Percentiles rank a stretch among this genome's conserved stretches.
phyloP scores from a whole-genome alignment of 768 basidiomycete genomes.

The Boletus edulis region DNA sequence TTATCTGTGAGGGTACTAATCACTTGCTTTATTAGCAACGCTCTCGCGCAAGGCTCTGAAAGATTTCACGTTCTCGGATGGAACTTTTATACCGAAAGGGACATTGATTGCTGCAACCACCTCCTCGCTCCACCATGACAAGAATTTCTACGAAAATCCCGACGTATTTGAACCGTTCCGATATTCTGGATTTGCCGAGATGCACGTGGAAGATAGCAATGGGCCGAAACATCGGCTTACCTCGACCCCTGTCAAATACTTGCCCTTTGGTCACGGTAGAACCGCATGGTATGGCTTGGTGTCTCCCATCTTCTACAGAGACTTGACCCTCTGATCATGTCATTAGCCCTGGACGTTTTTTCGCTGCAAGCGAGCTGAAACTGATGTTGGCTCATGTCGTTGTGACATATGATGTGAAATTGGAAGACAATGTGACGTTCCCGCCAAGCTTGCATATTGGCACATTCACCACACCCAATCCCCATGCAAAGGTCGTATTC shows the following conservation, averaged over 20 bases:
- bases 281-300: not conserved
- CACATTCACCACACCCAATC: not conserved
- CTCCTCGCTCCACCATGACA: not conserved
- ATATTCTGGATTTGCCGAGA: not conserved
- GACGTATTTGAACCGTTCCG: not conserved
- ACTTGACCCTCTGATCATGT: not conserved
- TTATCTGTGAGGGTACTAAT: not conserved
- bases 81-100: not conserved
- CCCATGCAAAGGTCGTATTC: slow-evolving; percentile 9
- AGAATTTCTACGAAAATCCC: not conserved
- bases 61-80: not conserved
- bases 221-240: not conserved
- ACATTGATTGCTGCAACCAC: not conserved
- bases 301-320: too few relatives aligned
- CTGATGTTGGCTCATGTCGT: slow-evolving; percentile 45
- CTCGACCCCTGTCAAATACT: not conserved
- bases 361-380: slow-evolving; percentile 44
- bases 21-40: not conserved
- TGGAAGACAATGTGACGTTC: not conserved
- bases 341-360: slow-evolving; percentile 36
- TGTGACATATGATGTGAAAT: slow-evolving; percentile 22
- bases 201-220: not conserved
- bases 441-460: not conserved
- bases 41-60: not conserved
- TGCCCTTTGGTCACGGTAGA: not conserved